These are phyloP conservation scores for Pythium diclinum DNA, from an alignment of 352 stramenopile species.

Conservation along the genomic window DNA sequence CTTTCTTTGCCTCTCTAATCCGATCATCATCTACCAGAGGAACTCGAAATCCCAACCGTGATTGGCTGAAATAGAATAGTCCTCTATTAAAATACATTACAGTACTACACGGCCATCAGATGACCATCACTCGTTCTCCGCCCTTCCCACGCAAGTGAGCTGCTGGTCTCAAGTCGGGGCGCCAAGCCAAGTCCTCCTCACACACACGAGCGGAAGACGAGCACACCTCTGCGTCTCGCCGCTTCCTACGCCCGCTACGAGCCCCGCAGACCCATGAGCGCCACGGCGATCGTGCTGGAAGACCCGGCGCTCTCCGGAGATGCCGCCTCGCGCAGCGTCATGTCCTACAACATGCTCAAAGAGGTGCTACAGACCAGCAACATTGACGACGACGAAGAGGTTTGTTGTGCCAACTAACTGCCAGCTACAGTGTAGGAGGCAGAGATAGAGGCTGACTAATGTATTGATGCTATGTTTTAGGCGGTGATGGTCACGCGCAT, in stretches of 20 bases:
- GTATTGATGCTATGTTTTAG: conserved; percentile 24
- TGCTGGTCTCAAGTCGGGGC: background rate
- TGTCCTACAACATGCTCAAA: conserved; percentile 76
- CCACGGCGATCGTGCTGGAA: conserved; percentile 9
- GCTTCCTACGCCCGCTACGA: background rate
- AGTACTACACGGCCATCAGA: background rate
- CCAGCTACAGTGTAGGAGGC: too few species aligned
- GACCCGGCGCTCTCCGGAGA: background rate
- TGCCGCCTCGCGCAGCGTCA: conserved; percentile 35
- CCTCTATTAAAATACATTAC: background rate
- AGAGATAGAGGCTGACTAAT: background rate
- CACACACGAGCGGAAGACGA: background rate
- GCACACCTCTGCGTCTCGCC: too few species aligned
- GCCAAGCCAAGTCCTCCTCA: background rate
- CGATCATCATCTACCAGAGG: background rate
- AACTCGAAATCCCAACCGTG: background rate
- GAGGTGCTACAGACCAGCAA: conserved; percentile 73
- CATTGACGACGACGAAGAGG: conserved; percentile 78
- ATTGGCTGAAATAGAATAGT: background rate
- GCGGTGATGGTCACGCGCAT: conserved; percentile 83
- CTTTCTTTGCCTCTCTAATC: background rate
- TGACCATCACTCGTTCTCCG: conserved; percentile 8
- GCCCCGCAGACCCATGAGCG: background rate
- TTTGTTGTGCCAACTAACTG: conserved; percentile 18
- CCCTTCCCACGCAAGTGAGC: conserved; percentile 1